These are phyloP conservation scores for Coemansia sp. DNA, from an alignment of 192 early-diverging fungal genomes.

Conservation along the genomic window DNA sequence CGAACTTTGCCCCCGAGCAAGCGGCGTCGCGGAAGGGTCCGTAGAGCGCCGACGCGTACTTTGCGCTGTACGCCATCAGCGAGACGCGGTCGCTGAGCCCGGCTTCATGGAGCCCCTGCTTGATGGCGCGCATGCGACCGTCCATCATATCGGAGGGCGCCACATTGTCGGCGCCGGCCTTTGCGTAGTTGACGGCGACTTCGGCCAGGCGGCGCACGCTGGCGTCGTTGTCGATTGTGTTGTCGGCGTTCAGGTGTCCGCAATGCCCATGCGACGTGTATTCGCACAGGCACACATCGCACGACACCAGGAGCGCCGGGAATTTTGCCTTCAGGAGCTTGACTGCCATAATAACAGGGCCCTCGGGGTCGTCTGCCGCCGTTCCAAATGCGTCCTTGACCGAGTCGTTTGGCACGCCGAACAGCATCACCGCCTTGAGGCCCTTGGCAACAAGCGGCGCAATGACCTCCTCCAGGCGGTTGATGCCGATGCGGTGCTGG, in stretches of 20 bases:
- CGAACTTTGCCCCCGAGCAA: slow-evolving; percentile 87
- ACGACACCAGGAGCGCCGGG: slow-evolving; percentile 82
- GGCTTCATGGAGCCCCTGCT: slow-evolving; percentile 74
- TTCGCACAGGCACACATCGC: slow-evolving; percentile 96
- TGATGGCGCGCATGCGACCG: slow-evolving; percentile 90
- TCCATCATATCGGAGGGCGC: slow-evolving; percentile 99
- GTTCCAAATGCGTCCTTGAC: slow-evolving; percentile 77
- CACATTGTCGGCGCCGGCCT: slow-evolving; percentile 89
- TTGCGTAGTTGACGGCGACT: slow-evolving; percentile 84
- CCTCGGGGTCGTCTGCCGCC: slow-evolving; percentile 78
- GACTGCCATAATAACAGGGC: slow-evolving; percentile 86
- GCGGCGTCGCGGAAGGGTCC: slow-evolving; percentile 98
- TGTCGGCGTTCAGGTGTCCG: slow-evolving; percentile 77
- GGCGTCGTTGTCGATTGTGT: slow-evolving; percentile 78
- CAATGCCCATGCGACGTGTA: slow-evolving; percentile 98
- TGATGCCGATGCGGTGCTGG: slow-evolving; percentile 83
- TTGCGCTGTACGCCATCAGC: slow-evolving; percentile 97
- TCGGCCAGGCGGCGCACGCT: slow-evolving; percentile 81
- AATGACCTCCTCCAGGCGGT: slow-evolving; percentile 74
- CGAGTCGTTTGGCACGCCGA: slow-evolving; percentile 83
- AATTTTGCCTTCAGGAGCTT: slow-evolving; percentile 74
- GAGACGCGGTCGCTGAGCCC: slow-evolving; percentile 77
- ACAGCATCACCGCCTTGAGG: slow-evolving; percentile 83
- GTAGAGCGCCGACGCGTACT: slow-evolving; percentile 94
- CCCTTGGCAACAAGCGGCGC: slow-evolving; percentile 87